Percentiles rank a stretch among this genome's conserved stretches.
Evolutionary conservation across 1,139 yeast genomes (phyloP).

Genomic region (Protomyces macrosporus): DNA sequence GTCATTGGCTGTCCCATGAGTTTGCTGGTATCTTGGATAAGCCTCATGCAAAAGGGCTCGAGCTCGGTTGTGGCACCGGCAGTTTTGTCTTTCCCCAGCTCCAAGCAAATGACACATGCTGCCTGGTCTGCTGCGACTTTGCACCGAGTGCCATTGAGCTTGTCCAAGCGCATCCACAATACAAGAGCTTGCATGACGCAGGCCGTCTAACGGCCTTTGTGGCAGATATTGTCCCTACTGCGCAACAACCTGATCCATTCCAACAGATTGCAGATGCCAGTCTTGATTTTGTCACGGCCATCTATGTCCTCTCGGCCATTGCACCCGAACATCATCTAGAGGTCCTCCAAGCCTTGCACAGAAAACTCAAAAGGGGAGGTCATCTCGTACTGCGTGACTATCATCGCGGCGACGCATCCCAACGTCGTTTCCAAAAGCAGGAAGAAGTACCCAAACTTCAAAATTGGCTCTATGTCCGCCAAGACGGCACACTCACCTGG

Average conservation of each 20-base stretch:
- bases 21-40: conserved; percentile 15
- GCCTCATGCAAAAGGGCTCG: conserved; percentile 4
- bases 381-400: conserved; percentile 27
- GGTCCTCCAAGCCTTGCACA: background rate
- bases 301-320: conserved; percentile 28
- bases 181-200: background rate
- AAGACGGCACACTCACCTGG: conserved; percentile 27
- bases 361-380: conserved; percentile 16
- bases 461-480: conserved; percentile 23
- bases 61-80: conserved; percentile 29
- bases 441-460: conserved; percentile 25
- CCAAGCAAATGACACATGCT: conserved; percentile 9
- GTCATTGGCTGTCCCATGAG: conserved; percentile 28
- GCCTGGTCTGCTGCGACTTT: conserved; percentile 24
- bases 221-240: conserved; percentile 4
- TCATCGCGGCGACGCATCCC: conserved; percentile 26
- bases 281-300: conserved; percentile 21
- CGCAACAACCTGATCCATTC: background rate
- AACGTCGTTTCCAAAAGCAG: conserved; percentile 8
- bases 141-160: conserved; percentile 13
- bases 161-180: background rate
- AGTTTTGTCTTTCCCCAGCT: conserved; percentile 25
- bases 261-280: background rate
- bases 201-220: conserved; percentile 22
- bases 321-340: conserved; percentile 20